Percentiles rank a stretch among this genome's conserved stretches.
Evolutionary conservation across 148 eudicot species (phyloP).

Genomic region (Tetragonia tetragonoides): DNA sequence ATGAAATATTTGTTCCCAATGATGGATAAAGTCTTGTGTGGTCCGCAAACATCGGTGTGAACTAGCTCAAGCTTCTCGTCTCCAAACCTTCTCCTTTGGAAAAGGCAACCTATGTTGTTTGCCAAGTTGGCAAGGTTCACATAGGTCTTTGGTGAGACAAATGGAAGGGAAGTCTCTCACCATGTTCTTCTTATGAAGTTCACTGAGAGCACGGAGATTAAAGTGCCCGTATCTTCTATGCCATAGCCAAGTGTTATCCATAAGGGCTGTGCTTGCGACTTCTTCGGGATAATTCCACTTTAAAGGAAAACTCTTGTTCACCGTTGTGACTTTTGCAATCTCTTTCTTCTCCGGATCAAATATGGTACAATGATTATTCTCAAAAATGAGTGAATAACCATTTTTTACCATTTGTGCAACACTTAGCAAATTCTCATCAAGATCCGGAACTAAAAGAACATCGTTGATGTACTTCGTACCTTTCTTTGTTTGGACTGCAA

Average conservation of each 20-base stretch:
- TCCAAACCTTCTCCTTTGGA: background rate
- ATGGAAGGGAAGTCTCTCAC: background rate
- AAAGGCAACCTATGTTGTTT: too few species aligned
- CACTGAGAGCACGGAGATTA: background rate
- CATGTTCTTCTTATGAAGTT: background rate
- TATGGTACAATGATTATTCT: background rate
- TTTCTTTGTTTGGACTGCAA: conserved; percentile 12
- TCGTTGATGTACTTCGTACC: conserved; percentile 11
- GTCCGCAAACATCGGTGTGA: background rate
- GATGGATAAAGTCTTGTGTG: background rate
- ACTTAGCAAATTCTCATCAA: conserved; percentile 17
- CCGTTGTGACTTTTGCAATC: too few species aligned
- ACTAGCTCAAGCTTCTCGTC: background rate
- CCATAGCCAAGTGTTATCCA: conserved; percentile 22
- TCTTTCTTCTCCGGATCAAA: too few species aligned
- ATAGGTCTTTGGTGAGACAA: background rate
- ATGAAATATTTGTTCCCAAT: background rate
- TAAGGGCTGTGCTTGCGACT: background rate
- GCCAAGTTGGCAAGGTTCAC: background rate
- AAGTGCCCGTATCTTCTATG: conserved; percentile 24
- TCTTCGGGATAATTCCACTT: background rate
- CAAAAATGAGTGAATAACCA: conserved; percentile 14
- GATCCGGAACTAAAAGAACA: conserved; percentile 11
- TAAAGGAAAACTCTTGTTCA: conserved; percentile 11
- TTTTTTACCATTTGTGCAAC: conserved; percentile 18